Conservation (phyloP, 805 yeast species). For the Wickerhamomyces bisporus region DNA sequence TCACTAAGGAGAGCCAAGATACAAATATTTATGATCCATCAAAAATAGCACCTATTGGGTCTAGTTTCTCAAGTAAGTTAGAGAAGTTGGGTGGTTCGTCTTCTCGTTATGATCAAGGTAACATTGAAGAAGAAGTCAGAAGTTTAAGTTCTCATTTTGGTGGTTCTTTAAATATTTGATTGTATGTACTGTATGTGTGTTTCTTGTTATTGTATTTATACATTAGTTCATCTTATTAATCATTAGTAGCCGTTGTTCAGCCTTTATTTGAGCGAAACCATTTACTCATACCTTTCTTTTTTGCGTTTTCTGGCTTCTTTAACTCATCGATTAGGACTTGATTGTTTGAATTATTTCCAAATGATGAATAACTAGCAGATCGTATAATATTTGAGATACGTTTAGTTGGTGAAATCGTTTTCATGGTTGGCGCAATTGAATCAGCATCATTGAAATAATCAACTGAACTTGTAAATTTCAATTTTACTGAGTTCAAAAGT, state of each 20-base stretch:
- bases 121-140: conserved; percentile 18
- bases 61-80: conserved; percentile 33
- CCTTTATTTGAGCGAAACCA: conserved; percentile 6
- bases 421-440: neutral
- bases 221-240: too few relatives aligned
- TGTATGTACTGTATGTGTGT: neutral
- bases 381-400: conserved; percentile 20
- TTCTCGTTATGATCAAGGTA: conserved; percentile 13
- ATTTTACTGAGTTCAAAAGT: conserved; percentile 7
- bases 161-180: conserved; percentile 3
- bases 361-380: conserved; percentile 19
- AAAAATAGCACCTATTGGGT: conserved; percentile 18
- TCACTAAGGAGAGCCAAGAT: neutral
- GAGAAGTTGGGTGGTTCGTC: conserved; percentile 23
- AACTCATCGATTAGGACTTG: neutral
- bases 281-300: conserved; percentile 3
- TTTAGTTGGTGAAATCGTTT: conserved; percentile 12
- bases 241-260: neutral
- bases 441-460: neutral
- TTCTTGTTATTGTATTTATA: conserved; percentile 1
- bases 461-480: conserved; percentile 7
- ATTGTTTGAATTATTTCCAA: neutral
- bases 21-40: conserved; percentile 14
- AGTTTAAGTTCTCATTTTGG: conserved; percentile 12
- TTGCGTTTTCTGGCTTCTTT: conserved; percentile 1